Evolutionary conservation across 768 basidiomycete genomes (phyloP), one percentile per base, ranked within the genome.

Genomic region (Termitomyces sp.): DNA sequence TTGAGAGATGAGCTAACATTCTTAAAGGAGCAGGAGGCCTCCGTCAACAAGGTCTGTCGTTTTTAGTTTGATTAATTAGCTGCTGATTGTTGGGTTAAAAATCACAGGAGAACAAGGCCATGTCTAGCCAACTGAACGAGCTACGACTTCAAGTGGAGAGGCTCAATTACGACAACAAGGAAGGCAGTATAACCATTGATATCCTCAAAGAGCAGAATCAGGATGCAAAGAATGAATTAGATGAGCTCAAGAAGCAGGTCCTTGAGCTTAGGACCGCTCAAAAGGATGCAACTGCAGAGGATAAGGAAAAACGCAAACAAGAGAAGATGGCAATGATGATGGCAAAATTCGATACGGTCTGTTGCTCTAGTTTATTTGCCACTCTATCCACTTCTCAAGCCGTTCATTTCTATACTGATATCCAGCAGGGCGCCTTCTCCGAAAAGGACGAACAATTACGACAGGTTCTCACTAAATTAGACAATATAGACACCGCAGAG

Each of bases 261-360:
- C 72, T 80, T 18, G 92, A 94, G 48, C 73, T 93, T 63, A 94
- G 92, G 76, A 75, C 79, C 36, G 80, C 86, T 13, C 91, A 94
- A 72, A 90, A 88, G 72, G 90, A 92, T 59, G 84, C 88, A 16
- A 87, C 88, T 40, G 87, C 87, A 33, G 97, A 98, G 71, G 97
- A 98, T 70, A 98, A 95, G 76, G 97, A 99, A 80, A 97, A 93
- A 80, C 86, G 91, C 72, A 98, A 98, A 73, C 94, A 96, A 68
- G 96, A 98, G 78, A 98, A 98, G 81, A 92, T 99, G 91, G 94
- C 93, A 9, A 79, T 94, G 63, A 97, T 99, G 93, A 98, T 99
- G 96, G 93, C 96, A 58, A 95, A 96, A 72, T 96, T 99, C 64
- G 95, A 98, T 73, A 82, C 90, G 61, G 96, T 96, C 63, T 67